Base-by-base conservation (phyloP, 108 stramenopile genomes). In the Pseudonitzschia pungens region DNA sequence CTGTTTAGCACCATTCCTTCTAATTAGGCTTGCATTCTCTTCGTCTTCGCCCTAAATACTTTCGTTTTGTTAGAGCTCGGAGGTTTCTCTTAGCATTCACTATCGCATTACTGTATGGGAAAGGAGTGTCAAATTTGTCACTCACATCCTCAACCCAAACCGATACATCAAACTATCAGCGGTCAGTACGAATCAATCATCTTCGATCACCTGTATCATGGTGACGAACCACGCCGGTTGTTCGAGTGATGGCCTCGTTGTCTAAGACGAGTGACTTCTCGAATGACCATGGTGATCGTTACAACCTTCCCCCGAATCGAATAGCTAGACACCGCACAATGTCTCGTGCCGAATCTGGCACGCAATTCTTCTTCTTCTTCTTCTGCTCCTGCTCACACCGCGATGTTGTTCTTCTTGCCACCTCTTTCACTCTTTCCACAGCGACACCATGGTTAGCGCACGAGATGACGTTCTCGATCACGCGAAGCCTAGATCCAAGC, bases 401-500 rank as follows among this genome's bases (percentile, higher is more conserved):
- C n/a, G n/a, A n/a, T n/a, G n/a, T n/a, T n/a, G n/a, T n/a, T n/a
- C n/a, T n/a, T n/a, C n/a, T n/a, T n/a, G n/a, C n/a, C 36, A 1
- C 1, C 10, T 2, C 45, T 48, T 48, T 2, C 14, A 18, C 45
- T 48, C 45, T 48, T 48, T 18, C 45, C 14, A 12, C 45, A 48
- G 45, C 45, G 45, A 48, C 54, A 55, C 9, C 22, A 62, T 62
- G 60, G 60, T 62, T 0, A 33, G 60, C 22, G 29, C 60, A 33
- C n/a, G 33, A 18, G 60, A 62, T n/a, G 60, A 62, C 33, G 60
- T 28, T 62, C 18, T 16, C 29, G 57, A 31, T 58, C 26, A 31
- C 14, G 18, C 32, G 11, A 74, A 79, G 44, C 21, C 72, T n/a
- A 69, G 63, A 65, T 58, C 73, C 24, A 83, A 83, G 70, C 16